Evolutionary conservation across 305 asterid genomes (phyloP), one percentile per base, ranked within the genome.

Genomic region (Ruellia speciosa): DNA sequence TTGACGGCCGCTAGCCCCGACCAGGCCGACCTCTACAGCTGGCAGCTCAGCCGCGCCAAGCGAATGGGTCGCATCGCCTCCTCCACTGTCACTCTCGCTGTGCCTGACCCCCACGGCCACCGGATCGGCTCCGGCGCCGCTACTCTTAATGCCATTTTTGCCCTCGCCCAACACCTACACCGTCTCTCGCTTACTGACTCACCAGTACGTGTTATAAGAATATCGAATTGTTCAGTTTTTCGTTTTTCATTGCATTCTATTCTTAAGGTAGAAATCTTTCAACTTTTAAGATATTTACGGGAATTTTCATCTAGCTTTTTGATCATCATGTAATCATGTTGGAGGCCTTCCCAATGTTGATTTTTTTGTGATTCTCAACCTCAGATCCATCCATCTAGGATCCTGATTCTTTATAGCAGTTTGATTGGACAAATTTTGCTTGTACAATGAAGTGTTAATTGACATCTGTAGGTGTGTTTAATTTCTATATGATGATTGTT

Each of bases 101-200:
- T 88, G 53, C 95, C 96, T 14, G 96, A 92, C 37, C 99, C 96
- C n/a, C 51, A 64, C 19, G 99, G 99, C 52, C 88, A 81, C 39
- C 94, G 99, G 33, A 88, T 92, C 68, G 97, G 99, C 70, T 92
- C 99, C 39, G 97, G 99, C 20, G 99, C 95, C 8, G 97, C 97
- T 66, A 92, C 97, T 60, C 88, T 92, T 15, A 77, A 84, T 56
- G 96, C 99, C 65, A 70, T 92, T 69, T 58, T 66, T 14, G 83
- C 87, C 63, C 88, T 92, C 64, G 87, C 97, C 45, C 56, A 71
- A 14, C 86, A 70, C 52, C 69, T 80, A 39, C 65, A 70, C 45
- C 79, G 65, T 16, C 69, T 78, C 59, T 55, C 78, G 40, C 47
- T 52, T 13, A 28, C 18, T 12, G 55, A 67, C 60, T 63, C 70